Evolutionary conservation across 1,284 basidiomycete genomes (phyloP).

Genomic region (Ganoderma meredithae): DNA sequence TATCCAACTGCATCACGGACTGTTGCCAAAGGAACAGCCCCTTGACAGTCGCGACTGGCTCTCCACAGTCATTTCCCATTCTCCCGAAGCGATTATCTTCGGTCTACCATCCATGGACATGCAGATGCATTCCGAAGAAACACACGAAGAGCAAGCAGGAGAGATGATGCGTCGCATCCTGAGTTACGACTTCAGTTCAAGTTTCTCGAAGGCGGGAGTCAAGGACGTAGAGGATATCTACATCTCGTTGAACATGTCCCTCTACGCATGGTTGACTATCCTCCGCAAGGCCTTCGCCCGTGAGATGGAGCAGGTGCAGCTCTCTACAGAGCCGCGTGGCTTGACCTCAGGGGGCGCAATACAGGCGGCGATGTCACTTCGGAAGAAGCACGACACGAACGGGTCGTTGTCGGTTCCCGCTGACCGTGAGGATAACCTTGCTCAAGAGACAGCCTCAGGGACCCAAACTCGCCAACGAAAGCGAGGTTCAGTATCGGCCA

Average conservation of each 20-base stretch:
- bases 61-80: conserved; percentile 58
- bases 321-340: conserved; percentile 59
- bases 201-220: conserved; percentile 62
- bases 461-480: conserved; percentile 22
- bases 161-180: conserved; percentile 51
- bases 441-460: conserved; percentile 9
- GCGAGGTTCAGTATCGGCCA: conserved; percentile 28
- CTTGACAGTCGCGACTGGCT: conserved; percentile 63
- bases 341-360: conserved; percentile 14
- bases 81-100: conserved; percentile 74
- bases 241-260: conserved; percentile 80
- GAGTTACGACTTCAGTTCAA: conserved; percentile 76
- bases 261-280: conserved; percentile 82
- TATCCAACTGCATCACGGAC: conserved; percentile 59
- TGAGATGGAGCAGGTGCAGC: conserved; percentile 77
- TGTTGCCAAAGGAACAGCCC: conserved; percentile 47
- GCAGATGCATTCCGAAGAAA: conserved; percentile 76
- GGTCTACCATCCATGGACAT: conserved; percentile 82
- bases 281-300: conserved; percentile 75
- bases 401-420: neutral
- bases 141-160: conserved; percentile 26
- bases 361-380: conserved; percentile 22
- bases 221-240: conserved; percentile 76
- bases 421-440: conserved; percentile 12
- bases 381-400: conserved; percentile 36